phyloP scores from a whole-genome alignment of 768 basidiomycete species.

The Chalciporus pseudorubinellus region DNA sequence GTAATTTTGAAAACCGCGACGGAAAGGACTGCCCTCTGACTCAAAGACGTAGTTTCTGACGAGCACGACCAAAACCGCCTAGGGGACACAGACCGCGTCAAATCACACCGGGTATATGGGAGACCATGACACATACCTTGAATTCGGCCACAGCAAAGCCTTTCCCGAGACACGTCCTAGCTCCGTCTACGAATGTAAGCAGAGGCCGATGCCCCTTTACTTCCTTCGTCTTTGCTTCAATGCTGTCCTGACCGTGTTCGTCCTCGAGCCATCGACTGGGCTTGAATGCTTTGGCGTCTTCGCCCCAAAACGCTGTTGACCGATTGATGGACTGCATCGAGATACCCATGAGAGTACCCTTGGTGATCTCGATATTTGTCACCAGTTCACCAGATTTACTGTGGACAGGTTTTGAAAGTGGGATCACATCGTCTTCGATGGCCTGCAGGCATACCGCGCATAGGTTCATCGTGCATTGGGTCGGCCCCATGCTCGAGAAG shows the following conservation, averaged over 20 bases:
- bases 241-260: constrained; percentile 10
- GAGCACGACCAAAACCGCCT: too few species aligned
- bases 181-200: constrained; percentile 49
- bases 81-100: too few species aligned
- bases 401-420: constrained; percentile 45
- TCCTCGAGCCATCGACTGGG: constrained; percentile 62
- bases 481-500: constrained; percentile 42
- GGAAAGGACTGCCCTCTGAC: too few species aligned
- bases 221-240: constrained; percentile 32
- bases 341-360: constrained; percentile 43
- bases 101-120: too few species aligned
- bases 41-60: too few species aligned
- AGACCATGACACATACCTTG: too few species aligned
- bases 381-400: constrained; percentile 39
- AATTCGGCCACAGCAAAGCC: too few species aligned
- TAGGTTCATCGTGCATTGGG: constrained; percentile 54
- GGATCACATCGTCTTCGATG: constrained; percentile 53
- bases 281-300: constrained; percentile 52
- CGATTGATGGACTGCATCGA: constrained; percentile 50
- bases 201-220: constrained; percentile 49
- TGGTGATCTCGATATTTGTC: constrained; percentile 41
- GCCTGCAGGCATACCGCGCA: constrained; percentile 47
- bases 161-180: too few species aligned
- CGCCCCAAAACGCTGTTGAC: constrained; percentile 57
- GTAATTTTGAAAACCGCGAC: too few species aligned